Evolutionary conservation across 2,329 filamentous ascomycete species (phyloP).

Genomic region (Tricladium varicosporioides): DNA sequence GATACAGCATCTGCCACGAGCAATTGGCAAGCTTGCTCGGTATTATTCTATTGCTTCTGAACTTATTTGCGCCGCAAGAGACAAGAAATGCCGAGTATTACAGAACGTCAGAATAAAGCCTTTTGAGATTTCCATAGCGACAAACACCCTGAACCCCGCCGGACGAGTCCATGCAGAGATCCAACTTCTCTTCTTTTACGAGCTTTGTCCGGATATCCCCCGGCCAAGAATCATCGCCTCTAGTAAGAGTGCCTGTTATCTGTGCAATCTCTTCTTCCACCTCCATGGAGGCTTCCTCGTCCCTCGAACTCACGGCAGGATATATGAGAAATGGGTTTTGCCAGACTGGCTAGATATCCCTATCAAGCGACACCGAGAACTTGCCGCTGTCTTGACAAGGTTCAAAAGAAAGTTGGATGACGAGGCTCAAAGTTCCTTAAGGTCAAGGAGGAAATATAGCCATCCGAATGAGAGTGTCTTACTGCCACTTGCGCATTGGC

Average conservation of each 20-base stretch:
- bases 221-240: constrained; percentile 45
- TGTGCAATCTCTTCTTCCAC: constrained; percentile 47
- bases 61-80: constrained; percentile 27
- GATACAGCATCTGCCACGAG: constrained; percentile 22
- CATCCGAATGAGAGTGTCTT: constrained; percentile 18
- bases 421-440: constrained; percentile 9
- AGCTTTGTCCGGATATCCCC: constrained; percentile 27
- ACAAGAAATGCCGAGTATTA: constrained; percentile 26
- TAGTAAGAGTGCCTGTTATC: constrained; percentile 49
- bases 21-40: constrained; percentile 32
- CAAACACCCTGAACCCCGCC: neutral
- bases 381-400: constrained; percentile 6
- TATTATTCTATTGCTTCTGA: constrained; percentile 30
- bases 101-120: constrained; percentile 15
- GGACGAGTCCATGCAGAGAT: neutral
- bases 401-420: constrained; percentile 17
- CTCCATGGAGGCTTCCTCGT: constrained; percentile 41
- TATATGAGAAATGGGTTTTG: constrained; percentile 46
- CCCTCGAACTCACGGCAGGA: constrained; percentile 40
- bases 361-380: neutral
- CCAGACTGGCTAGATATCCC: constrained; percentile 32
- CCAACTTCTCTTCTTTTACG: constrained; percentile 30
- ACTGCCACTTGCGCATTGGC: constrained; percentile 13
- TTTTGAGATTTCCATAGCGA: neutral
- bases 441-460: constrained; percentile 11